Evolutionary conservation across 768 basidiomycete species (phyloP), one percentile per base, ranked within the genome.

Genomic region (Collybia nuda): DNA sequence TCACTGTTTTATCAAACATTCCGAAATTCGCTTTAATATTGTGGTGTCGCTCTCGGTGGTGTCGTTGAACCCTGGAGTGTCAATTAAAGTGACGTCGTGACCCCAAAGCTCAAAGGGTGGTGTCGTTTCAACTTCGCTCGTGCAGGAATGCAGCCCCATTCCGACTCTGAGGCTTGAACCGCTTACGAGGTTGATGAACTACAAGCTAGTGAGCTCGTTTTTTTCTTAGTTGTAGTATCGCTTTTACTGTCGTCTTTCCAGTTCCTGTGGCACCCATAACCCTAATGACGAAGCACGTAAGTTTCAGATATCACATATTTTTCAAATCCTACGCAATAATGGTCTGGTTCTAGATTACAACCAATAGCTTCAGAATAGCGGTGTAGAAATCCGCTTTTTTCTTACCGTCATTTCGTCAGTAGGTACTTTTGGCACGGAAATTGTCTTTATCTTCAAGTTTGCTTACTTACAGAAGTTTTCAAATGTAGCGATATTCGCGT

Each of bases 11-110:
- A 7, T 38, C 21, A 48, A 22, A 40, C 22, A 48, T 11, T 40
- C 21, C 9, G 37, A 32, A 40, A 48, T 72, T 50, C 69, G 61
- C 50, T 64, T 67, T 46, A 71, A 57, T 24, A 69, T 50, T 12
- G 67, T 61, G 18, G 60, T 59, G 21, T 69, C 68, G 21, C 57
- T 67, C 18, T 61, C 54, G 6, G 38, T 45, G 4, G 67, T 69
- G 50, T 74, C 73, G 32, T 74, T 74, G 28, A 75, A 75, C 11
- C 72, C 74, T 0, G 72, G 74, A 3, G 72, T 75, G 41, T 74
- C 72, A 12, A 74, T 61, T 29, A 74, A 52, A 2, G 52, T 65
- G 39, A 74, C 61, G 5, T 44, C 48, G 11, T 47, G 50, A 17
- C 60, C 66, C 24, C 67, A 58, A n/a, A 73, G 60, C 11, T 36